Conservation (phyloP, 768 basidiomycete genomes). For the Podaxis sp. region DNA sequence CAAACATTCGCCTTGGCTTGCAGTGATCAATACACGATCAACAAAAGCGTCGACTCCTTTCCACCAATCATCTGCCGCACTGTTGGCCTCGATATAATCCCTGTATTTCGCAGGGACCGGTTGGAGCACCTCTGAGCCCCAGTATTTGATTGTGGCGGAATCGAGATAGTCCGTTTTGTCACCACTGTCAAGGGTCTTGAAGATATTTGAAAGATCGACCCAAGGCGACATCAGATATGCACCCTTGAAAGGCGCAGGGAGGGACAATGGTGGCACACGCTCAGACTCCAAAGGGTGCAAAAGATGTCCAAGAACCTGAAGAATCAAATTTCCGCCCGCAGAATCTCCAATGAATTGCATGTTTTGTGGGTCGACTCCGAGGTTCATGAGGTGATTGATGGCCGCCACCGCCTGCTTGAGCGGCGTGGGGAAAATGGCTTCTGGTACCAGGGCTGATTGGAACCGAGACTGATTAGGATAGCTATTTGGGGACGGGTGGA, state of each 20-base stretch:
- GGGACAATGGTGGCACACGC: constrained; percentile 21
- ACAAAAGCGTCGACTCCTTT: constrained; percentile 29
- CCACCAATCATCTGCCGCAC: constrained; percentile 35
- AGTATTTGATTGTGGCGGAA: constrained; percentile 15
- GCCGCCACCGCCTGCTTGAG: constrained; percentile 29
- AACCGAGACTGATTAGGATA: not conserved
- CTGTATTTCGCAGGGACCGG: constrained; percentile 23
- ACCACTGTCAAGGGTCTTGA: constrained; percentile 23
- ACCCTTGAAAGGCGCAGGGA: constrained; percentile 25
- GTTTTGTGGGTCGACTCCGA: constrained; percentile 32
- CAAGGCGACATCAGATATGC: constrained; percentile 33
- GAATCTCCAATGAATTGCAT: constrained; percentile 36
- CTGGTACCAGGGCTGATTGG: constrained; percentile 26
- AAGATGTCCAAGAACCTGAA: constrained; percentile 32
- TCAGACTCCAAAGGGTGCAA: constrained; percentile 26
- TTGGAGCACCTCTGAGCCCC: constrained; percentile 18
- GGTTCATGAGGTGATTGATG: constrained; percentile 27
- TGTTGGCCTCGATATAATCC: constrained; percentile 30
- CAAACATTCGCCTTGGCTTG: constrained; percentile 33
- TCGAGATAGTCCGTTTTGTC: constrained; percentile 27
- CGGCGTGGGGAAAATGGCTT: constrained; percentile 27
- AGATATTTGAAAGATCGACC: constrained; percentile 24
- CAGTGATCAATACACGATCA: constrained; percentile 34
- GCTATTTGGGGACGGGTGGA: not conserved
- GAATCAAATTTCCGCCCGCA: constrained; percentile 32